Percentiles rank a stretch among this genome's conserved stretches.
These are phyloP conservation scores for Boletus vermiculosoides DNA, from an alignment of 768 basidiomycete genomes.

Conservation along the genomic window DNA sequence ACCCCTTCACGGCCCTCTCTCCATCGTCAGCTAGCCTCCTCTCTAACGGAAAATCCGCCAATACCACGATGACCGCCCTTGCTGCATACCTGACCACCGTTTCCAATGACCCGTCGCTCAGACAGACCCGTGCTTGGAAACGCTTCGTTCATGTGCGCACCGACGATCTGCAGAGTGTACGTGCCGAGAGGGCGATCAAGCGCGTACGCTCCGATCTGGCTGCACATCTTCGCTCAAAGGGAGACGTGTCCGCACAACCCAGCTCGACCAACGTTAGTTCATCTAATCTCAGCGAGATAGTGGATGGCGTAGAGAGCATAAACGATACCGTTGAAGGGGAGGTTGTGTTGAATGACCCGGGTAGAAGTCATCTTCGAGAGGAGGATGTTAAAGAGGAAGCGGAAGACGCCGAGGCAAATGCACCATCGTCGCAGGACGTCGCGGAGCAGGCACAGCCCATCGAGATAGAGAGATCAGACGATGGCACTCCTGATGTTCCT, in stretches of 20 bases:
- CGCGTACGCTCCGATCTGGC: slow-evolving; percentile 83
- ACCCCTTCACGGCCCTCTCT: slow-evolving; percentile 56
- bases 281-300: slow-evolving; percentile 33
- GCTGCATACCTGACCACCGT: slow-evolving; percentile 79
- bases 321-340: slow-evolving; percentile 27
- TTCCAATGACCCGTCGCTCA: slow-evolving; percentile 63
- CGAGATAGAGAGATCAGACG: slow-evolving; percentile 26
- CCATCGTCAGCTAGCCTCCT: slow-evolving; percentile 26
- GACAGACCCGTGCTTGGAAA: slow-evolving; percentile 73
- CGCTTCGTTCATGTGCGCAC: slow-evolving; percentile 82
- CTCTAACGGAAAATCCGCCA: slow-evolving; percentile 30
- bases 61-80: slow-evolving; percentile 61
- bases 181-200: slow-evolving; percentile 86
- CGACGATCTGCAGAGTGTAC: slow-evolving; percentile 85
- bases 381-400: slow-evolving; percentile 29
- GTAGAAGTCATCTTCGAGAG: slow-evolving; percentile 18
- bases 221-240: slow-evolving; percentile 54
- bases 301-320: slow-evolving; percentile 33
- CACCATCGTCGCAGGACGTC: slow-evolving; percentile 3
- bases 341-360: slow-evolving; percentile 12
- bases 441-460: slow-evolving; percentile 13
- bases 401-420: slow-evolving; percentile 20
- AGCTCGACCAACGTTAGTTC: slow-evolving; percentile 30
- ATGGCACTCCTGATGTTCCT: slow-evolving; percentile 14
- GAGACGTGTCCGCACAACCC: slow-evolving; percentile 23